phyloP scores from a whole-genome alignment of 164 flowering plant species.

The Tinospora cordifolia region DNA sequence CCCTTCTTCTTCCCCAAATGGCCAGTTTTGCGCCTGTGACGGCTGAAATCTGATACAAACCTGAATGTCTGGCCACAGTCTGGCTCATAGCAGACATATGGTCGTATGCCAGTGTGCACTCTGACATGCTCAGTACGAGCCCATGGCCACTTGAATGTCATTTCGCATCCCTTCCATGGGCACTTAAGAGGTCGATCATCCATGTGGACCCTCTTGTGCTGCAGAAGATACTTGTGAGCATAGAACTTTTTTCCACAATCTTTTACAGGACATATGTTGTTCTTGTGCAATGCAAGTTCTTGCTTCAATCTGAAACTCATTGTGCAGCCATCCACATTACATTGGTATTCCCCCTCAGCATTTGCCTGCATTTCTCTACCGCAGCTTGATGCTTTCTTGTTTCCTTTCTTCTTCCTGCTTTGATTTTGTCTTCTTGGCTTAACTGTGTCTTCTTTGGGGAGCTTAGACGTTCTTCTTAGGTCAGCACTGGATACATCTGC shows the following conservation, averaged over 20 bases:
- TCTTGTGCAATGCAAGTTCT: constrained; percentile 63
- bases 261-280: constrained; percentile 71
- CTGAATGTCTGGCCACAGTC: constrained; percentile 95
- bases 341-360: constrained; percentile 47
- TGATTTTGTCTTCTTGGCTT: constrained; percentile 34
- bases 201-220: constrained; percentile 81
- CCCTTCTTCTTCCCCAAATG: too few relatives aligned
- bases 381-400: constrained; percentile 2
- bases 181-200: constrained; percentile 92
- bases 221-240: constrained; percentile 90
- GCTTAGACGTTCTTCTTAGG: constrained; percentile 41
- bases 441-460: constrained; percentile 12
- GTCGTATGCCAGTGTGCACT: constrained; percentile 95
- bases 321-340: constrained; percentile 80
- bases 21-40: constrained; percentile 96
- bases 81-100: constrained; percentile 67
- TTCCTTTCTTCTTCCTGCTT: constrained; percentile 15
- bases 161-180: constrained; percentile 97
- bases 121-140: constrained; percentile 92
- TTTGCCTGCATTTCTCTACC: constrained; percentile 8
- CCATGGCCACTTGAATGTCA: constrained; percentile 99
- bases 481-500: constrained; percentile 69
- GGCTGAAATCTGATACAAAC: constrained; percentile 95
- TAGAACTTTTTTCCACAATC: constrained; percentile 92
- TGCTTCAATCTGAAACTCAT: constrained; percentile 75